Conservation (phyloP, 2,329 filamentous ascomycete genomes). For the Alternaria gaisen region DNA sequence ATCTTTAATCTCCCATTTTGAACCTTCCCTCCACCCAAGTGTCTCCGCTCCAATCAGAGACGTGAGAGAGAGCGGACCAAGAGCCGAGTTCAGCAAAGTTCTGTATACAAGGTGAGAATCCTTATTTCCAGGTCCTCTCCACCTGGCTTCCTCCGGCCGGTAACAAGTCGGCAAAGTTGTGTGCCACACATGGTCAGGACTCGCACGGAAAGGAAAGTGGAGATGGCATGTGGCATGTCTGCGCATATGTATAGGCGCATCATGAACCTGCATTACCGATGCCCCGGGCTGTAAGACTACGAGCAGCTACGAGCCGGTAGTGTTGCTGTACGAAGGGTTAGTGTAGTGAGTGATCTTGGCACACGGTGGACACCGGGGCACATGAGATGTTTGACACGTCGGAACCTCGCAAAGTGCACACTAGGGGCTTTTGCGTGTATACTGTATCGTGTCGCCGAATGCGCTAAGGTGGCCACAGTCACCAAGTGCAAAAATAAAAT, state of each 20-base stretch:
- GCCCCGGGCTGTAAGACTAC: not conserved
- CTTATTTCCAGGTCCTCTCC: slow-evolving; percentile 1
- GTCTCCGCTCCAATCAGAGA: not conserved
- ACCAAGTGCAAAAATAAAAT: not conserved
- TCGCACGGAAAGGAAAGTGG: not conserved
- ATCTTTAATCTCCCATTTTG: not conserved
- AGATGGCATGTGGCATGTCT: not conserved
- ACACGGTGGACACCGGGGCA: not conserved
- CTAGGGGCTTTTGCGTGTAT: not conserved
- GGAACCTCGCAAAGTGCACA: not conserved
- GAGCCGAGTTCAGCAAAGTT: slow-evolving; percentile 1
- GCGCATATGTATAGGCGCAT: not conserved
- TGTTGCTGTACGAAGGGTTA: not conserved
- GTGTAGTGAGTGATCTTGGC: not conserved
- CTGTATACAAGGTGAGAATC: not conserved
- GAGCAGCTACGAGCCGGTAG: not conserved
- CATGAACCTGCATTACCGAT: slow-evolving; percentile 1
- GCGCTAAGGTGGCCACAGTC: not conserved
- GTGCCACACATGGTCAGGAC: not conserved
- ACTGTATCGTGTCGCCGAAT: not conserved
- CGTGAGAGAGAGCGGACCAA: not conserved
- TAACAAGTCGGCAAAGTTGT: not conserved
- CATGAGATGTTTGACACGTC: slow-evolving; percentile 1
- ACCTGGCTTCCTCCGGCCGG: not conserved
- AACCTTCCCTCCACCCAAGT: not conserved